These are phyloP conservation scores for Teunomyces stri DNA, from an alignment of 805 yeast genomes.

Conservation along the genomic window DNA sequence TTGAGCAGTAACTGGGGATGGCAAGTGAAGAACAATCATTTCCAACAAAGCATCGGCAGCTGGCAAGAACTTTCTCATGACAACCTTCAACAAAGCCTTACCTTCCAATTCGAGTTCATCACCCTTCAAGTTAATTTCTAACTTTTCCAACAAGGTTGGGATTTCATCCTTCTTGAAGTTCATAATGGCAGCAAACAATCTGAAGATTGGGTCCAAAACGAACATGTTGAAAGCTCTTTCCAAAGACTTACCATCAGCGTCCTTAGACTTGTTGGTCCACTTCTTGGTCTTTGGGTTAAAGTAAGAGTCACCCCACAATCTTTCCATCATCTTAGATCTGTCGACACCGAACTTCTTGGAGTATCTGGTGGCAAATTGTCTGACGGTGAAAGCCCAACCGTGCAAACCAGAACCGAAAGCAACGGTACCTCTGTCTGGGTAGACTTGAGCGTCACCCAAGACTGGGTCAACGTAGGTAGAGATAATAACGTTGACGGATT, in stretches of 20 bases:
- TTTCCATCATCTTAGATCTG: constrained; percentile 95
- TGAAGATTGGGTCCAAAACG: constrained; percentile 98
- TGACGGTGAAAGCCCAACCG: constrained; percentile 99
- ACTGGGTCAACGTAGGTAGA: constrained; percentile 89
- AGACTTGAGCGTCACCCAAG: constrained; percentile 95
- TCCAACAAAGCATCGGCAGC: constrained; percentile 99
- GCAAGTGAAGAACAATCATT: constrained; percentile 97
- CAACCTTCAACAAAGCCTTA: constrained; percentile 96
- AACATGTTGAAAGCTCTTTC: constrained; percentile 99
- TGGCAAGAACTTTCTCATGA: constrained; percentile 99
- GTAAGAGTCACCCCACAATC: constrained; percentile 99
- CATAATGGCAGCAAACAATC: constrained; percentile 95
- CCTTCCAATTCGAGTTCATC: constrained; percentile 99
- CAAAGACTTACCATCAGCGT: constrained; percentile 90
- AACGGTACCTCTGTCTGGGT: constrained; percentile 98
- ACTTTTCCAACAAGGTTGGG: constrained; percentile 86
- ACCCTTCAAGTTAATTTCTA: constrained; percentile 89
- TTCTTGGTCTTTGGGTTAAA: constrained; percentile 99
- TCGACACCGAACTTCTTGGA: constrained; percentile 99
- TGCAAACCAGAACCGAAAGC: constrained; percentile 99
- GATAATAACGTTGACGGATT: constrained; percentile 97
- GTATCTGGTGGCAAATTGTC: constrained; percentile 98
- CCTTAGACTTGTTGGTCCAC: constrained; percentile 96
- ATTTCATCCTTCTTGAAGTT: constrained; percentile 98
- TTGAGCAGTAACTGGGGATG: constrained; percentile 99